A percentile compares a stretch with the other conserved stretches of the same genome.
Evolutionary conservation across 116 monocot genomes (phyloP).

Genomic region (Dioscorea cayenensis): DNA sequence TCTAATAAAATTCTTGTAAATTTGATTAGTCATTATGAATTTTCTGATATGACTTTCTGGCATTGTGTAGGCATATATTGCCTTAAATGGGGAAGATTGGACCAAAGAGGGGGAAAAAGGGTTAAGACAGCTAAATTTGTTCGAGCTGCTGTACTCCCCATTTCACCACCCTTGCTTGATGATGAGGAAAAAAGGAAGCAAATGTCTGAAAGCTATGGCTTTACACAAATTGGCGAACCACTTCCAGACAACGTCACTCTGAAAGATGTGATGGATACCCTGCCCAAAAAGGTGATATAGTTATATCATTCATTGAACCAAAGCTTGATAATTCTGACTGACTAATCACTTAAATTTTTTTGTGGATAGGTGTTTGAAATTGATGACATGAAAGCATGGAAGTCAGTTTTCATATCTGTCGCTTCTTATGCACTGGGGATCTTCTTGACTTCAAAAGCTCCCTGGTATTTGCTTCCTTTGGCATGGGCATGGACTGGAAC

Average conservation of each 20-base stretch:
- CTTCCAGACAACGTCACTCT: slow-evolving; percentile 71
- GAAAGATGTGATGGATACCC: slow-evolving; percentile 67
- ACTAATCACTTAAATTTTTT: background rate
- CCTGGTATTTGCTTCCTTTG: slow-evolving; percentile 89
- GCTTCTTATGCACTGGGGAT: slow-evolving; percentile 80
- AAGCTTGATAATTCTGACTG: background rate
- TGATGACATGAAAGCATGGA: slow-evolving; percentile 91
- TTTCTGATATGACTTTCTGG: no score
- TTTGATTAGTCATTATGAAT: no score
- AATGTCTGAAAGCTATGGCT: slow-evolving; percentile 83
- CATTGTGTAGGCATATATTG: slow-evolving; percentile 18
- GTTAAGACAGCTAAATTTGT: slow-evolving; percentile 19
- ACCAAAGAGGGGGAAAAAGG: slow-evolving; percentile 14
- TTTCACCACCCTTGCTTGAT: slow-evolving; percentile 29
- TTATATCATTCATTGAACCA: background rate
- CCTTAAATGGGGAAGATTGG: slow-evolving; percentile 24
- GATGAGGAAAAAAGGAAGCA: slow-evolving; percentile 42
- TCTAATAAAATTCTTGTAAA: no score
- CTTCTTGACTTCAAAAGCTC: slow-evolving; percentile 61
- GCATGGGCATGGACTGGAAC: slow-evolving; percentile 99
- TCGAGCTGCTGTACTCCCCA: slow-evolving; percentile 40
- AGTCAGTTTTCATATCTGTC: slow-evolving; percentile 73
- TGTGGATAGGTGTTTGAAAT: slow-evolving; percentile 87
- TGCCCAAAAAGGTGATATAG: slow-evolving; percentile 69
- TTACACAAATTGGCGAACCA: slow-evolving; percentile 81